phyloP scores from a whole-genome alignment of 352 stramenopile genomes.

The Phytophthora pluvialis region DNA sequence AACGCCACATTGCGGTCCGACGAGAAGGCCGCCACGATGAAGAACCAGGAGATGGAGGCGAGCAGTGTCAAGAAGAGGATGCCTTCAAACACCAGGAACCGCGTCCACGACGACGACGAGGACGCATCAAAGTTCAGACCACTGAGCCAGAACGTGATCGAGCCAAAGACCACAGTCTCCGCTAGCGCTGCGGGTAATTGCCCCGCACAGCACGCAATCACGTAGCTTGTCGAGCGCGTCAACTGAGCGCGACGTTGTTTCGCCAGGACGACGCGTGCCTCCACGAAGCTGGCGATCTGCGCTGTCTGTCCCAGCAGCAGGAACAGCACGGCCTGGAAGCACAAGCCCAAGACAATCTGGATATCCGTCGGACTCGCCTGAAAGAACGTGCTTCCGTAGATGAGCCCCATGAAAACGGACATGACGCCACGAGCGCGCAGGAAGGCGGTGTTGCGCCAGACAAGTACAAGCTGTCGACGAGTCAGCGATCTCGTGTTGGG shows the following conservation, averaged over 20 bases:
- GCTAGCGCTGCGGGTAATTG: slow-evolving; percentile 41
- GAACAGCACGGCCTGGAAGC: slow-evolving; percentile 80
- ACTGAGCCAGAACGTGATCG: slow-evolving; percentile 73
- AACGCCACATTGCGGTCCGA: slow-evolving; percentile 40
- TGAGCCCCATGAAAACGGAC: slow-evolving; percentile 36
- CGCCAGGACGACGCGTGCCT: slow-evolving; percentile 55
- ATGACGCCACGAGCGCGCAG: slow-evolving; percentile 31
- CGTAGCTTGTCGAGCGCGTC: slow-evolving; percentile 63
- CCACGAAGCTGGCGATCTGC: slow-evolving; percentile 60
- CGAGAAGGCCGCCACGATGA: slow-evolving; percentile 28
- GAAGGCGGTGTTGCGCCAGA: slow-evolving; percentile 33
- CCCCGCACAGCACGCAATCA: slow-evolving; percentile 41
- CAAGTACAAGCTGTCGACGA: slow-evolving; percentile 32
- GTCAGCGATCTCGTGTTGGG: slow-evolving; percentile 29
- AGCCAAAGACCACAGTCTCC: slow-evolving; percentile 75
- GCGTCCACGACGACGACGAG: background rate
- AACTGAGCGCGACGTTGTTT: slow-evolving; percentile 79
- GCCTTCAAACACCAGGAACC: slow-evolving; percentile 64
- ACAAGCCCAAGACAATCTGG: slow-evolving; percentile 52
- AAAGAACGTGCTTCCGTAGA: slow-evolving; percentile 40
- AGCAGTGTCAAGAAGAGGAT: slow-evolving; percentile 56
- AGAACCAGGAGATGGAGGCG: slow-evolving; percentile 29
- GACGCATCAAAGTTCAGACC: slow-evolving; percentile 47
- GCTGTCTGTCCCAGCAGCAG: slow-evolving; percentile 62
- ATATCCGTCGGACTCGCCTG: slow-evolving; percentile 27